Conservation (phyloP, 2,329 filamentous ascomycete genomes). For the Fusarium sp. region DNA sequence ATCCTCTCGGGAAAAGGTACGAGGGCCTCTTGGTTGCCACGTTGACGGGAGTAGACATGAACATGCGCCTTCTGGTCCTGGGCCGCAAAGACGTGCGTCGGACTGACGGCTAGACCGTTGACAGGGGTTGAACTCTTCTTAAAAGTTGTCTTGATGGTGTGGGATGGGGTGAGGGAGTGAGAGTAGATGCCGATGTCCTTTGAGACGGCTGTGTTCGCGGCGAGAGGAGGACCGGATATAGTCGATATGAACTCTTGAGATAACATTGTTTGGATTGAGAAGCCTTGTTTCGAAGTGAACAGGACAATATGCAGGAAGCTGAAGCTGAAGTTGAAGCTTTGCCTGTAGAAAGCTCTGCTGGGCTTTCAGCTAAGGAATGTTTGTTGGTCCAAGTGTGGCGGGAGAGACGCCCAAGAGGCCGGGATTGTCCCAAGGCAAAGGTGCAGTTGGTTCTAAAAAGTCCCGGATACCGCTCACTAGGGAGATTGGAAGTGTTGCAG, state of each 20-base stretch:
- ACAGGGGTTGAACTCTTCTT: conserved; percentile 90
- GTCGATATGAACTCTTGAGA: conserved; percentile 72
- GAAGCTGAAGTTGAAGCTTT: conserved; percentile 3
- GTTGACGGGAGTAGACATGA: conserved; percentile 88
- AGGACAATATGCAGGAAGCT: background rate
- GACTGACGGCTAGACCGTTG: conserved; percentile 84
- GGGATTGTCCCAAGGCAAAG: conserved; percentile 16
- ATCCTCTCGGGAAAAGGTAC: conserved; percentile 91
- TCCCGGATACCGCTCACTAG: conserved; percentile 6
- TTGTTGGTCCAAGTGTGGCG: conserved; percentile 18
- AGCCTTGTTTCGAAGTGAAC: conserved; percentile 3
- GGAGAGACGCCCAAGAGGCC: conserved; percentile 8
- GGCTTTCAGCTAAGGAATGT: conserved; percentile 30
- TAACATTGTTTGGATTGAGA: conserved; percentile 61
- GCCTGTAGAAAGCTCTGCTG: conserved; percentile 10
- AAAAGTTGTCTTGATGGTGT: conserved; percentile 81
- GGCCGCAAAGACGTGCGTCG: conserved; percentile 89
- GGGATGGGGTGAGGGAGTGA: conserved; percentile 83
- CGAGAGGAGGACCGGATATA: conserved; percentile 68
- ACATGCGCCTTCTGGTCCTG: conserved; percentile 93
- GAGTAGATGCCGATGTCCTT: conserved; percentile 91
- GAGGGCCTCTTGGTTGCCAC: conserved; percentile 88
- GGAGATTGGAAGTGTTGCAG: conserved; percentile 21
- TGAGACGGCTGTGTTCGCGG: conserved; percentile 72
- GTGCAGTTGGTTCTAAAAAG: conserved; percentile 11